These are phyloP conservation scores for Russula emetica DNA, from an alignment of 768 basidiomycete genomes.

Conservation along the genomic window DNA sequence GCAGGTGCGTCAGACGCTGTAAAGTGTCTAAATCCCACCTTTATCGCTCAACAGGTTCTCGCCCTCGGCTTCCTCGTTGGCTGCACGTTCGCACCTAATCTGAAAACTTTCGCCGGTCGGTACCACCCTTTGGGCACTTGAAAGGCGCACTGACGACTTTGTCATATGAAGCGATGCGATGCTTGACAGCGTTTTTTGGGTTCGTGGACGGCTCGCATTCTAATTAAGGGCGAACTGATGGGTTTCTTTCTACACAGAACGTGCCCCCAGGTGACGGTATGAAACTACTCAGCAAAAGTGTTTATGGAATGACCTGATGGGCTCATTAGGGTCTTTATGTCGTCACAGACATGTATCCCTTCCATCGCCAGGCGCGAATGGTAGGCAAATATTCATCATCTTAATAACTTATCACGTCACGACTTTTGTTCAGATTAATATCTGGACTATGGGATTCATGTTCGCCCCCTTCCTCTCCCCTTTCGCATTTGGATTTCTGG, in stretches of 20 bases:
- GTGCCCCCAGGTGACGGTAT: constrained; percentile 56
- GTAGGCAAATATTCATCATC: constrained; percentile 31
- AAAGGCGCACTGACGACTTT: background rate
- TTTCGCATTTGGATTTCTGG: constrained; percentile 64
- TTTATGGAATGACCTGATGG: background rate
- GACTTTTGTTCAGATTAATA: constrained; percentile 44
- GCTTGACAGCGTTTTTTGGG: constrained; percentile 55
- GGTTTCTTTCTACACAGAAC: constrained; percentile 35
- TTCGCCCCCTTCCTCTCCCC: constrained; percentile 61
- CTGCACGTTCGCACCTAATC: constrained; percentile 52
- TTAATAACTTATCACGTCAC: background rate
- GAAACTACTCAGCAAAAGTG: background rate
- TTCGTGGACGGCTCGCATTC: constrained; percentile 30
- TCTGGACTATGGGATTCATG: constrained; percentile 74
- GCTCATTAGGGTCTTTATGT: constrained; percentile 49
- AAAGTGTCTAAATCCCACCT: background rate
- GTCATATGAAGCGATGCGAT: constrained; percentile 47
- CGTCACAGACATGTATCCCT: constrained; percentile 61
- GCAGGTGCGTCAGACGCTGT: constrained; percentile 40
- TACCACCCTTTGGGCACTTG: constrained; percentile 30
- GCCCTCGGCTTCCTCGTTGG: constrained; percentile 57
- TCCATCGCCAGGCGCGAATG: constrained; percentile 66
- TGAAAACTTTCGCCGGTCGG: constrained; percentile 54
- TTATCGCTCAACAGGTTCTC: constrained; percentile 39
- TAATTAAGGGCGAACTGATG: background rate